Conservation (phyloP, 495 filamentous ascomycete species). For the Aspergillus egyptiacus region DNA sequence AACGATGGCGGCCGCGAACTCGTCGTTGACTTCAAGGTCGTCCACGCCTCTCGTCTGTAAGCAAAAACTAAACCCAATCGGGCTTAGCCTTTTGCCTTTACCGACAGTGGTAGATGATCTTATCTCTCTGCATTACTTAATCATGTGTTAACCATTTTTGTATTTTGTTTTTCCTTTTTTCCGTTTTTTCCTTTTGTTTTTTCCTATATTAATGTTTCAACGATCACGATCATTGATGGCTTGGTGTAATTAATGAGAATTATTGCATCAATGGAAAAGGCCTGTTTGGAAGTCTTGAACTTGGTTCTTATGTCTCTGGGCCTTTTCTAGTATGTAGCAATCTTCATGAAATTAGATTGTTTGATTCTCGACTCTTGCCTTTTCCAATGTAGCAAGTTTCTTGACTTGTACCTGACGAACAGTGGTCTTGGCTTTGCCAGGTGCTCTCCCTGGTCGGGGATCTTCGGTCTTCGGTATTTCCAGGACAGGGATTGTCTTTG, state of each 20-base stretch:
- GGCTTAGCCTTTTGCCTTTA: conserved; percentile 11
- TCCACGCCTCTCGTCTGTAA: conserved; percentile 72
- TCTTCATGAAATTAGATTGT: conserved; percentile 19
- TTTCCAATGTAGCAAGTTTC: too few relatives aligned
- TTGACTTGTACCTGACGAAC: too few relatives aligned
- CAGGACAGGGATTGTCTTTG: too few relatives aligned
- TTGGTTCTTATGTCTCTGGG: conserved; percentile 16
- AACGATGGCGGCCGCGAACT: conserved; percentile 90
- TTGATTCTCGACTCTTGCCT: background rate
- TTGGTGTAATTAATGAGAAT: conserved; percentile 18
- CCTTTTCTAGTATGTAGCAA: conserved; percentile 21
- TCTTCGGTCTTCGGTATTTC: too few relatives aligned
- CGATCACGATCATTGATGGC: conserved; percentile 20
- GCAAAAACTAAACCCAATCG: conserved; percentile 19
- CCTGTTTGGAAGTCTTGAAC: conserved; percentile 17
- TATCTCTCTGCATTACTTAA: too few relatives aligned
- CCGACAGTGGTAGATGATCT: background rate
- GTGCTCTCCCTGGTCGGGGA: too few relatives aligned
- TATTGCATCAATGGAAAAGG: conserved; percentile 19
- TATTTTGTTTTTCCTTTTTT: background rate
- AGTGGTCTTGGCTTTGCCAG: too few relatives aligned
- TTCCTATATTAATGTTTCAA: too few relatives aligned
- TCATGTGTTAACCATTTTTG: conserved; percentile 5
- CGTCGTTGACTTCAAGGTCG: conserved; percentile 97
- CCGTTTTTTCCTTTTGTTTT: conserved; percentile 2